Evolutionary conservation across 306 rosid species (phyloP).

Genomic region (Cyclanthera cordifolia): DNA sequence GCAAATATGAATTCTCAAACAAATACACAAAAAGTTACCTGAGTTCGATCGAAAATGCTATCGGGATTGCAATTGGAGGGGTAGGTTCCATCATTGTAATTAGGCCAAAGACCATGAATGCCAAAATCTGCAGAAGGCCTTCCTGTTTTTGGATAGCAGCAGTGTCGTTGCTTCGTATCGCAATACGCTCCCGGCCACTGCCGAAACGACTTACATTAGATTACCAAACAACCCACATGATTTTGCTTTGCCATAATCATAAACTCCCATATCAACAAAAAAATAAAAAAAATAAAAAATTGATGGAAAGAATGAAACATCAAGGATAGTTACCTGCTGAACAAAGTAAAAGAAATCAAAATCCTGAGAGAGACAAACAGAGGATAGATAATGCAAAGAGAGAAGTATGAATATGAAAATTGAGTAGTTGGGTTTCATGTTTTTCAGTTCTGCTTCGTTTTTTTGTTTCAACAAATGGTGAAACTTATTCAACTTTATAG

Average conservation of each 20-base stretch:
- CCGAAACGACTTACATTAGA: neutral
- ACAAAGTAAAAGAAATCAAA: constrained; percentile 69
- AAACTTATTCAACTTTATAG: neutral
- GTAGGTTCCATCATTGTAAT: constrained; percentile 28
- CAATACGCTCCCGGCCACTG: constrained; percentile 96
- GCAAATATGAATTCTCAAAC: too few species aligned
- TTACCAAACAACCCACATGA: too few species aligned
- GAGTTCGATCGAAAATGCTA: constrained; percentile 34
- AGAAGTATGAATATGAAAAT: constrained; percentile 28
- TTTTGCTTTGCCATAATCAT: too few species aligned
- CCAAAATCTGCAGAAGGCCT: constrained; percentile 69
- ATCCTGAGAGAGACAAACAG: constrained; percentile 30
- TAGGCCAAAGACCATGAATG: constrained; percentile 89
- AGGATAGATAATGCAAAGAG: constrained; percentile 30
- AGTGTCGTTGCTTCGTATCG: constrained; percentile 39
- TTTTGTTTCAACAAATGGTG: neutral
- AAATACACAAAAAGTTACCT: constrained; percentile 19
- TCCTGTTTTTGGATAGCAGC: constrained; percentile 74
- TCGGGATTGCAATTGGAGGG: constrained; percentile 34
- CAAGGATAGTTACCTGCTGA: constrained; percentile 38
- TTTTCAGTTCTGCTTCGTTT: neutral
- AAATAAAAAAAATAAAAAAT: too few species aligned
- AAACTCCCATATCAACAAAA: too few species aligned
- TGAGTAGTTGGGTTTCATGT: constrained; percentile 16
- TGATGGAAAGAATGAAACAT: too few species aligned